phyloP scores from a whole-genome alignment of 2,329 filamentous ascomycete genomes.

The Aschersonia sp. region DNA sequence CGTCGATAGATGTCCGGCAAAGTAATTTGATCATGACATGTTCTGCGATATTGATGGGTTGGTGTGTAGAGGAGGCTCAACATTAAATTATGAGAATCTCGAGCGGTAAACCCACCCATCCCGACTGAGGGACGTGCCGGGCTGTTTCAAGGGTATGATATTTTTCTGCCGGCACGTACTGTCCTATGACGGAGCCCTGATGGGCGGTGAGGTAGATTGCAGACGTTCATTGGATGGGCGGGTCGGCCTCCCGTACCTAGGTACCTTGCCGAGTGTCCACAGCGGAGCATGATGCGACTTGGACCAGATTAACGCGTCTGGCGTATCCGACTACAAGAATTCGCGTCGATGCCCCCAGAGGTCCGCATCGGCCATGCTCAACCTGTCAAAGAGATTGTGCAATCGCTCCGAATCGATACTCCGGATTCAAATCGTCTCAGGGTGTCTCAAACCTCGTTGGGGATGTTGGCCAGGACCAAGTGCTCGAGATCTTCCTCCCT shows the following conservation, averaged over 20 bases:
- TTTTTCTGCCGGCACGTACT: neutral
- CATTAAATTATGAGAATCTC: no score
- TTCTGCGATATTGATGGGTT: neutral
- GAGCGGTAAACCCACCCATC: neutral
- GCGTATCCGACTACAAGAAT: neutral
- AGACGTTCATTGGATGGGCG: no score
- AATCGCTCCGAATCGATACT: neutral
- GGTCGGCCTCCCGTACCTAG: no score
- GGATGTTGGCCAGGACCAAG: neutral
- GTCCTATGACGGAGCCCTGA: no score
- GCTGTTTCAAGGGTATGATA: neutral
- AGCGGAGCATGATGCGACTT: neutral
- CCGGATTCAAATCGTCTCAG: neutral
- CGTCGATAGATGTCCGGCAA: neutral
- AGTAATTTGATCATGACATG: slow-evolving; percentile 12
- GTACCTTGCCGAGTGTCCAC: neutral
- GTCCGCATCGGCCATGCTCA: no score
- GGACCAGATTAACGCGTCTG: neutral
- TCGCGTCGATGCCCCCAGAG: no score
- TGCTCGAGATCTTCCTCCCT: no score
- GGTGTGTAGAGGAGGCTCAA: neutral
- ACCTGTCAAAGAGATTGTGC: neutral
- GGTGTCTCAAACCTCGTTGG: neutral
- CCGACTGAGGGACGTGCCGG: no score
- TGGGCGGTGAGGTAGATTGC: neutral